Percentiles rank a stretch among this genome's conserved stretches.
Conservation (phyloP, 768 basidiomycete species). For the Phanerochaete carnosa region DNA sequence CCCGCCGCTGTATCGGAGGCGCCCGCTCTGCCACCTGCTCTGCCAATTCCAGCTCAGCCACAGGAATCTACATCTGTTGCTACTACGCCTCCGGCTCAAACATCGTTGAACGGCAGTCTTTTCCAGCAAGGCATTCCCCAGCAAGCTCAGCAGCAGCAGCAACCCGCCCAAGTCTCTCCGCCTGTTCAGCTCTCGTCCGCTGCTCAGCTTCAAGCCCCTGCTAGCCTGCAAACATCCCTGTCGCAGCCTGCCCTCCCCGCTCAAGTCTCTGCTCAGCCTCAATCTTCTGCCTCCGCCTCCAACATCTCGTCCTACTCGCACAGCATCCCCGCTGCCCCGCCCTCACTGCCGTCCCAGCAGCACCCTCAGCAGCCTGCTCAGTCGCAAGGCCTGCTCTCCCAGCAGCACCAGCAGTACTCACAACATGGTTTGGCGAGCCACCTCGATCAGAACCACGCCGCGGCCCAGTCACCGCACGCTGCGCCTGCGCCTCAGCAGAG, state of each 20-base stretch:
- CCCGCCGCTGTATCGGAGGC: conserved; percentile 6
- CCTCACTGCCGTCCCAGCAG: conserved; percentile 14
- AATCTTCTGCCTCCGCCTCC: conserved; percentile 26
- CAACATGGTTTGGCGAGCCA: conserved; percentile 67
- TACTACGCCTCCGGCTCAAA: conserved; percentile 33
- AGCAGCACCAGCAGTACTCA: conserved; percentile 43
- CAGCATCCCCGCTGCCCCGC: conserved; percentile 23
- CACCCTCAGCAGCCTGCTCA: conserved; percentile 7
- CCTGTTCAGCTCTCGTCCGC: conserved; percentile 3
- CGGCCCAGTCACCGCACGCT: conserved; percentile 35
- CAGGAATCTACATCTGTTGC: conserved; percentile 13
- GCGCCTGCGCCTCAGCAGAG: conserved; percentile 36
- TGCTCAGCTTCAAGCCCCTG: conserved; percentile 17
- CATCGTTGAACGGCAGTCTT: conserved; percentile 16
- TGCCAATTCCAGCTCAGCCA: conserved; percentile 10
- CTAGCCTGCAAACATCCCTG: conserved; percentile 19
- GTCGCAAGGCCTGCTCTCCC: conserved; percentile 1
- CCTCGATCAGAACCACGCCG: conserved; percentile 47
- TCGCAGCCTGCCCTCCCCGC: conserved; percentile 25
- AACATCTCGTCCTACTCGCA: conserved; percentile 29
- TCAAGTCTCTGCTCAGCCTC: conserved; percentile 23
- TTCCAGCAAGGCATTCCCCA: conserved; percentile 25
- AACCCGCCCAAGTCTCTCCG: conserved; percentile 7
- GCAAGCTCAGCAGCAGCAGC: conserved; percentile 30
- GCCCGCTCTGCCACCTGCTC: conserved; percentile 16